Base-by-base conservation (phyloP, 768 basidiomycete genomes). In the Rhodotorula toruloides region DNA sequence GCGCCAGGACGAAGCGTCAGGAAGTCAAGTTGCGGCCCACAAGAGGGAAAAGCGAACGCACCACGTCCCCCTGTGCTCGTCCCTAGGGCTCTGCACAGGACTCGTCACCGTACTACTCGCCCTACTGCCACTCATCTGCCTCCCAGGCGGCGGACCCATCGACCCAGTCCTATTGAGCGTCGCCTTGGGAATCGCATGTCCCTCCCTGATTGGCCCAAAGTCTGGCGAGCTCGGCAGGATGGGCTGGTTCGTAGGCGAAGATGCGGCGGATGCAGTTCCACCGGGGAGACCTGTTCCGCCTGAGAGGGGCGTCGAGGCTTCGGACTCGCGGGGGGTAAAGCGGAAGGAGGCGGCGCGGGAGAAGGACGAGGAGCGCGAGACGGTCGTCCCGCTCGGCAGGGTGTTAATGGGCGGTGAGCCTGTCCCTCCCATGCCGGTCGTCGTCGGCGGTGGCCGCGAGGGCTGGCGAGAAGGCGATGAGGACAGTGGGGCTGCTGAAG, bases 11-110 rank as follows among this genome's bases (percentile, higher is more conserved):
- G 16, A 19, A 19, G 19, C 17, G 4, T 39, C 8, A 19, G 19
- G 11, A 3, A 32, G 6, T 10, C 25, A 22, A 25, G 32, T 13
- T 25, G 44, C 27, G 40, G 5, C 34, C 44, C 34, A n/a, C 39
- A n/a, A 40, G 27, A n/a, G 50, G 39, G n/a, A 25, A 40, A 34
- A 31, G 8, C 25, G n/a, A 9, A 27, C 60, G 31, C 22, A 67
- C 65, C 66, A 67, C 31, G 66, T 67, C 19, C 66, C 66, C 34
- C 54, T 58, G 44, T 63, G 66, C 32, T 67, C 66, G 5, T 67
- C 56, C 16, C 52, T 29, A 21, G 66, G 66, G 40, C 50, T 54
- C 17, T 19, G 14, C 1, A 62, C 52, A 17, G 66, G 66, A 34
- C 49, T 54, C 22, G 44, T 25, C 5, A 31, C 56, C 10, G 14